Evolutionary conservation across 78 protist species (phyloP).

Genomic region (Reticulomyxa filosa): DNA sequence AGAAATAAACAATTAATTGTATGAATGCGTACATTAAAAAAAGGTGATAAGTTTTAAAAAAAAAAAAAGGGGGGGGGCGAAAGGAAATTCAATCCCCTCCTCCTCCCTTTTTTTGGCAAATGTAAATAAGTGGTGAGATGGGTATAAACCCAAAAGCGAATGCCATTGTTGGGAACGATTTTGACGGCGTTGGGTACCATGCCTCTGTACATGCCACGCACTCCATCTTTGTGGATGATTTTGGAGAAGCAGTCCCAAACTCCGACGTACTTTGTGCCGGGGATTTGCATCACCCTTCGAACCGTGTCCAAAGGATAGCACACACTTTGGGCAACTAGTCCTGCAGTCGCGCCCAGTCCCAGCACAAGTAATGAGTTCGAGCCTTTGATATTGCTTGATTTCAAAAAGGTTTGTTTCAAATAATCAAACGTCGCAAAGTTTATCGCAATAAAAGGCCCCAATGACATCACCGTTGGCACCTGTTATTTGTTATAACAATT

Average conservation of each 20-base stretch:
- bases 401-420: too few species aligned
- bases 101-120: too few species aligned
- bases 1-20: too few species aligned
- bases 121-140: too few species aligned
- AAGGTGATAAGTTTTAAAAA: too few species aligned
- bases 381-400: too few species aligned
- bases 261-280: neutral
- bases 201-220: neutral
- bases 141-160: too few species aligned
- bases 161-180: neutral
- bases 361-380: neutral
- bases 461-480: neutral
- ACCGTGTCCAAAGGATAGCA: conserved; percentile 8
- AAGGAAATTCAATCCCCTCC: too few species aligned
- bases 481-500: too few species aligned
- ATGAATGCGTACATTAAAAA: too few species aligned
- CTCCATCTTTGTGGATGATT: neutral
- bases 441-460: neutral
- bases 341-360: neutral
- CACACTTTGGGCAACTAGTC: conserved; percentile 1
- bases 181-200: neutral
- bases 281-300: neutral
- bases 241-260: neutral
- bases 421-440: neutral
- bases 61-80: too few species aligned